Evolutionary conservation across 768 basidiomycete genomes (phyloP).

Genomic region (Leccinum sublutescens): DNA sequence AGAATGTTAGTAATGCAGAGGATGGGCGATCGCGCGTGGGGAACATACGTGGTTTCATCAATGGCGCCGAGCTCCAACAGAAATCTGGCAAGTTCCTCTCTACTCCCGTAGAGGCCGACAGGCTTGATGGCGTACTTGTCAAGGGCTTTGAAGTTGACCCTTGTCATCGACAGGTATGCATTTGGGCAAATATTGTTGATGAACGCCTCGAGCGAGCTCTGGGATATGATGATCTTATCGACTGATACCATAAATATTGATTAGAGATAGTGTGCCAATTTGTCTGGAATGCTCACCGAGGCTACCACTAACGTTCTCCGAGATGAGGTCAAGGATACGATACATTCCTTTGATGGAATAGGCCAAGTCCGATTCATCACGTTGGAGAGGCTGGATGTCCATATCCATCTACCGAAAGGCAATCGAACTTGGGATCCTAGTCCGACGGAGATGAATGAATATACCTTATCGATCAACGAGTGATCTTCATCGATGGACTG

Average conservation of each 20-base stretch:
- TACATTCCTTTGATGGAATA: conserved; percentile 46
- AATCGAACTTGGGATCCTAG: background rate
- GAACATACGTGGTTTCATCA: conserved; percentile 40
- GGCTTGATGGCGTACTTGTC: conserved; percentile 48
- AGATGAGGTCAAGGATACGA: conserved; percentile 52
- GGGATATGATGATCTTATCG: conserved; percentile 62
- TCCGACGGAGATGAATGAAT: background rate
- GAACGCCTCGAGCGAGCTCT: conserved; percentile 46
- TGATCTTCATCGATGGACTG: conserved; percentile 12
- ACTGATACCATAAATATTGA: conserved; percentile 34
- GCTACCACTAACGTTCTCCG: conserved; percentile 49
- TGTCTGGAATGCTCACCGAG: conserved; percentile 38
- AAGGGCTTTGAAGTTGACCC: conserved; percentile 53
- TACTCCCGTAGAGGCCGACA: conserved; percentile 58
- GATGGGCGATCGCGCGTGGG: background rate
- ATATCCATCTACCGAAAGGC: conserved; percentile 19
- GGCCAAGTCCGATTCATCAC: conserved; percentile 21
- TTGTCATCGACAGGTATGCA: conserved; percentile 52
- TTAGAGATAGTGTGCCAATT: background rate
- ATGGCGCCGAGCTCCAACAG: conserved; percentile 37
- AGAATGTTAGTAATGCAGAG: background rate
- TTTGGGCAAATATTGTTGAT: conserved; percentile 49
- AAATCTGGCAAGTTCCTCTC: conserved; percentile 47
- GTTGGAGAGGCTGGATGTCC: conserved; percentile 2
- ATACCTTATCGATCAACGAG: conserved; percentile 8